phyloP scores from a whole-genome alignment of 768 basidiomycete species.

The Leccinum uliginosum region DNA sequence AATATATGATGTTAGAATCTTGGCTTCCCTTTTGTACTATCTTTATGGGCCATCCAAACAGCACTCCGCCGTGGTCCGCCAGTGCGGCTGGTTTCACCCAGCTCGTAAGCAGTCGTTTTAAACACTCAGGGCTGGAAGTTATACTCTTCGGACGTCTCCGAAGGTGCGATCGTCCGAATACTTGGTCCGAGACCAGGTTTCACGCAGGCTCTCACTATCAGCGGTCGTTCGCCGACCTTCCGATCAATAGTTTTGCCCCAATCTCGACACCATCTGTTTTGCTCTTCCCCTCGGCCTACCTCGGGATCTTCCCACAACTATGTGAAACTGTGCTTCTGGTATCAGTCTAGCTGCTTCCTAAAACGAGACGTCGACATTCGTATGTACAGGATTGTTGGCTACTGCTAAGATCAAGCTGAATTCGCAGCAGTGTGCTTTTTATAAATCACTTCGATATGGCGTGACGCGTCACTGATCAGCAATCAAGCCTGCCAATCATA shows the following conservation, averaged over 20 bases:
- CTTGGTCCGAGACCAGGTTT: constrained; percentile 7
- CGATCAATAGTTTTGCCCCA: constrained; percentile 4
- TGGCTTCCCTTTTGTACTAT: constrained; percentile 3
- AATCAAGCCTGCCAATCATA: no score
- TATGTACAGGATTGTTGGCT: neutral
- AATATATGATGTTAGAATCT: neutral
- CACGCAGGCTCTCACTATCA: constrained; percentile 9
- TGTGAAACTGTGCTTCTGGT: neutral
- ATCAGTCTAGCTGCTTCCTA: neutral
- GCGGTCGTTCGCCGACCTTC: constrained; percentile 2
- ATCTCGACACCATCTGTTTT: neutral
- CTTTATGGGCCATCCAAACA: constrained; percentile 1
- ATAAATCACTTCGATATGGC: neutral
- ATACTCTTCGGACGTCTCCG: neutral
- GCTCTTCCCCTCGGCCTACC: neutral
- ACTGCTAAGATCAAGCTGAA: neutral
- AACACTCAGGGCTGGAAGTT: neutral
- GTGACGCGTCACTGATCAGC: neutral
- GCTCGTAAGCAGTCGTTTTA: neutral
- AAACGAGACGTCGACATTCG: neutral
- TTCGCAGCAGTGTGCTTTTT: neutral
- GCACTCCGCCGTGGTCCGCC: neutral
- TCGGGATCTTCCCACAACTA: neutral
- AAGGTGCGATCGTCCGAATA: neutral
- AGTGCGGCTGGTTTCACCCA: constrained; percentile 13